phyloP scores from a whole-genome alignment of 371 early-diverging fungal species.

The Smittium mucronatum region DNA sequence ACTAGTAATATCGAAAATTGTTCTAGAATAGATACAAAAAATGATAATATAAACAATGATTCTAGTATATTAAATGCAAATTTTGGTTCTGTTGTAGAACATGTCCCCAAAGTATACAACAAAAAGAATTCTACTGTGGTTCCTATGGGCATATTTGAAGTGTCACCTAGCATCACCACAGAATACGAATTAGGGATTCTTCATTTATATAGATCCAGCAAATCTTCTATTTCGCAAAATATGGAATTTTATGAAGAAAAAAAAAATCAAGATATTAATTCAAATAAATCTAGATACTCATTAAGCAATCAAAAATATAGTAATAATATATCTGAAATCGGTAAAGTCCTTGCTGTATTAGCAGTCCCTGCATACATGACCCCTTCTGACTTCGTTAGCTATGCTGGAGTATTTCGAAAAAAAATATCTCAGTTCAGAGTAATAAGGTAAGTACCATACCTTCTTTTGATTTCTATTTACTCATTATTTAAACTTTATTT shows the following conservation, averaged over 20 bases:
- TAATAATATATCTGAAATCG: constrained; percentile 30
- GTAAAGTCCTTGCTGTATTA: constrained; percentile 46
- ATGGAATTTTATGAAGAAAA: background rate
- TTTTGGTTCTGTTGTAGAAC: too few relatives aligned
- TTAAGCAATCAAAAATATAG: constrained; percentile 19
- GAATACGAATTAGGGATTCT: constrained; percentile 41
- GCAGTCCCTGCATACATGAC: constrained; percentile 81
- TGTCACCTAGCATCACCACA: background rate
- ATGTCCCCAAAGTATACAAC: background rate
- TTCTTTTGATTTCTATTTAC: background rate
- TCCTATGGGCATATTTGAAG: constrained; percentile 15
- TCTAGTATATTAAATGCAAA: too few relatives aligned
- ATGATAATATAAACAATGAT: background rate
- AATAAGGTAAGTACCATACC: constrained; percentile 1
- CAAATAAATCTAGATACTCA: constrained; percentile 12
- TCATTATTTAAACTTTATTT: background rate
- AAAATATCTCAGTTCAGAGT: constrained; percentile 19
- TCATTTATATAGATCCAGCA: constrained; percentile 39
- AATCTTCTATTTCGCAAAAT: background rate
- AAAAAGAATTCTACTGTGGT: background rate
- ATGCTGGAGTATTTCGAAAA: constrained; percentile 41
- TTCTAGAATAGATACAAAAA: background rate
- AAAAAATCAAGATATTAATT: constrained; percentile 17
- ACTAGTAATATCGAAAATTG: background rate
- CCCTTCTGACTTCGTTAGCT: constrained; percentile 66